These are phyloP conservation scores for Botrytis deweyae DNA, from an alignment of 2,329 filamentous ascomycete genomes.

Conservation along the genomic window DNA sequence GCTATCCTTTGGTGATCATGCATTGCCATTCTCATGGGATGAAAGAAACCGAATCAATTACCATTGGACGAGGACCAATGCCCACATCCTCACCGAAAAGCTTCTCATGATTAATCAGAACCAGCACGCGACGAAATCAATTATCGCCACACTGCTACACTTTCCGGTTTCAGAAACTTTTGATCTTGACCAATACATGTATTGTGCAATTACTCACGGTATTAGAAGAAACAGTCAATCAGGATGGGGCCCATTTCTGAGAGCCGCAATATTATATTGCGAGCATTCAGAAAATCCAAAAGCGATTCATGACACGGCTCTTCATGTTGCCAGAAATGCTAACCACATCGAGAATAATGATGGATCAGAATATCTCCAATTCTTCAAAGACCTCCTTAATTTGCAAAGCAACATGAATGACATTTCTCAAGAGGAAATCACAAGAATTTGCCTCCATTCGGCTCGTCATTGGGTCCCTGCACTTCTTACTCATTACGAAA, in stretches of 20 bases:
- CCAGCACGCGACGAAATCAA: slow-evolving; percentile 49
- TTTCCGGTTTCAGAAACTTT: slow-evolving; percentile 46
- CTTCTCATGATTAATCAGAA: slow-evolving; percentile 63
- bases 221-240: slow-evolving; percentile 30
- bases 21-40: slow-evolving; percentile 44
- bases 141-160: slow-evolving; percentile 57
- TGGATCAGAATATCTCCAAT: slow-evolving; percentile 37
- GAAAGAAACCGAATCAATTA: slow-evolving; percentile 50
- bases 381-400: slow-evolving; percentile 36
- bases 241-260: slow-evolving; percentile 34
- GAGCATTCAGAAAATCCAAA: slow-evolving; percentile 32
- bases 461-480: slow-evolving; percentile 51
- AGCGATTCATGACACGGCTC: slow-evolving; percentile 29
- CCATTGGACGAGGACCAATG: slow-evolving; percentile 43
- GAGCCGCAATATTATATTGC: slow-evolving; percentile 37
- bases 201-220: slow-evolving; percentile 40
- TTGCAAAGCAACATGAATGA: slow-evolving; percentile 24
- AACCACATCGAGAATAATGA: slow-evolving; percentile 34
- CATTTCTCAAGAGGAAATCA: slow-evolving; percentile 42
- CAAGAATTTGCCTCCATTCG: slow-evolving; percentile 43
- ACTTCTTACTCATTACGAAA: slow-evolving; percentile 51
- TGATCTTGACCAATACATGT: slow-evolving; percentile 56
- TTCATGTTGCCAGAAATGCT: slow-evolving; percentile 31
- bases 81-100: slow-evolving; percentile 63
- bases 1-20: slow-evolving; percentile 26